Conservation (phyloP, 345 rosid genomes). For the Camelina neglecta region DNA sequence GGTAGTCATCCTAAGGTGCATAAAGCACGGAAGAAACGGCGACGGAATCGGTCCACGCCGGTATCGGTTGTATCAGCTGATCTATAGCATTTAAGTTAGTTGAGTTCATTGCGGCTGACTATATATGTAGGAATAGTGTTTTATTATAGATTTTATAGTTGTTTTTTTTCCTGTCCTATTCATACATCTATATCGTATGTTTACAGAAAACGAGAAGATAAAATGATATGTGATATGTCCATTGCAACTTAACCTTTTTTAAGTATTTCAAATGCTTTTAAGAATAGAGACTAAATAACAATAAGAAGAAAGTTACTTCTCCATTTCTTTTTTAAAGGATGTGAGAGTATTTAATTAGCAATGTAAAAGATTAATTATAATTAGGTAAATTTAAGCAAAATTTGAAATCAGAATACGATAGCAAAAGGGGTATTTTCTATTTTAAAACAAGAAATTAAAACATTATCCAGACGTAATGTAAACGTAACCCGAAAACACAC, state of each 20-base stretch:
- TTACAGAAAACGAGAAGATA: not conserved
- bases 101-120: not conserved
- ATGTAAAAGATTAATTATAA: not conserved
- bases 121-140: conserved; percentile 25
- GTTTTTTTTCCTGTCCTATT: not conserved
- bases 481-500: not conserved
- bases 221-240: not conserved
- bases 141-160: not conserved
- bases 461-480: not conserved
- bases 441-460: not conserved
- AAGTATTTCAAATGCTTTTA: not conserved
- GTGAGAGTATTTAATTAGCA: not conserved
- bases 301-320: not conserved
- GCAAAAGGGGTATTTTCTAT: not conserved
- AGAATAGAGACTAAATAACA: not conserved
- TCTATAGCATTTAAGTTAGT: conserved; percentile 26
- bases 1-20: conserved; percentile 51
- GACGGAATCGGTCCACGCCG: conserved; percentile 39
- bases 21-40: conserved; percentile 44
- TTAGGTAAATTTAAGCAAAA: not conserved
- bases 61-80: conserved; percentile 27
- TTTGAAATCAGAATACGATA: not conserved
- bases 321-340: not conserved
- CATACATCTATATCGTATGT: not conserved
- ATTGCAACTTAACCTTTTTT: not conserved